Evolutionary conservation across 345 rosid genomes (phyloP).

Genomic region (Punica granatum): DNA sequence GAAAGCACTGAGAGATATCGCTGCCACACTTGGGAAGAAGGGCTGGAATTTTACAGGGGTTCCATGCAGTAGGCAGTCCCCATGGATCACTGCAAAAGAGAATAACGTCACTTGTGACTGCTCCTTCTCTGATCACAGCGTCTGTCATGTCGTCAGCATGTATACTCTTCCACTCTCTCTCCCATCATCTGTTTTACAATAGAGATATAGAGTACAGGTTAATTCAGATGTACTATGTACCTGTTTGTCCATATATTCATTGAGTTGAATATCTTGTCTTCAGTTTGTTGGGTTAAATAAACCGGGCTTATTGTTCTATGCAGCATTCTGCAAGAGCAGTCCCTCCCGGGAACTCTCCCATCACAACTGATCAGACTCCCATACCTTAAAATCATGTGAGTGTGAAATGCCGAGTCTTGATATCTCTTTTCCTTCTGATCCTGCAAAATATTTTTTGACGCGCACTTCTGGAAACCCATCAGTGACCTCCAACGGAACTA

Average conservation of each 20-base stretch:
- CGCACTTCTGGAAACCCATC: not conserved
- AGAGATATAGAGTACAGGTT: no score
- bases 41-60: constrained; percentile 8
- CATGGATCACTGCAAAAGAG: not conserved
- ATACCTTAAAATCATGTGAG: constrained; percentile 1
- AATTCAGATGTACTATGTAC: no score
- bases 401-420: not conserved
- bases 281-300: not conserved
- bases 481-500: constrained; percentile 12
- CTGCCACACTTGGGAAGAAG: not conserved
- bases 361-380: constrained; percentile 1
- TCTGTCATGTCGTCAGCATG: constrained; percentile 8
- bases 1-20: not conserved
- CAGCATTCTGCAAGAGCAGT: constrained; percentile 1
- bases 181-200: no score
- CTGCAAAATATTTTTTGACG: not conserved
- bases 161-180: not conserved
- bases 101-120: constrained; percentile 8
- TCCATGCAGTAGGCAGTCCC: constrained; percentile 7
- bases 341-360: constrained; percentile 4
- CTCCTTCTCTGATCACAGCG: not conserved
- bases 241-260: no score
- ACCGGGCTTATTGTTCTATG: not conserved
- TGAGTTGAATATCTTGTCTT: not conserved
- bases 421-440: not conserved